Base-by-base conservation (phyloP, 225 moss, liverwort and hornwort species). In the Rhytidiadelphus loreus region DNA sequence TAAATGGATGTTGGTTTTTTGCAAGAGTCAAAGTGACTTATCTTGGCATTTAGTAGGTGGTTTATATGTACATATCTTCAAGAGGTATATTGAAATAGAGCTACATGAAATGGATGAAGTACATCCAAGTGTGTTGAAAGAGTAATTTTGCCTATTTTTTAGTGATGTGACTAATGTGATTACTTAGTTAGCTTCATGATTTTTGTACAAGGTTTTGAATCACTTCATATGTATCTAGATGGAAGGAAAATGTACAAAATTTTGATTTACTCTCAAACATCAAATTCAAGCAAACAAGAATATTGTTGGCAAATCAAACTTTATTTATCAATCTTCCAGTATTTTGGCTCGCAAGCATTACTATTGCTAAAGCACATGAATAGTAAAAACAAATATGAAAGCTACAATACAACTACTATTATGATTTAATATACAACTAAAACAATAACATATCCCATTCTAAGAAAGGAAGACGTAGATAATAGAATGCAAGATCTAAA, bases 391-490 rank as follows among this genome's bases (percentile, higher is more conserved):
- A 22, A n/a, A n/a, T 22, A 68, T 68, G n/a, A 6, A n/a, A 68
- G 68, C 12, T 68, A 22, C 4, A 66, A 4, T 66, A 12, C 11
- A 66, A 66, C 12, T 37, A 12, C 6, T 12, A 4, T 20, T 68
- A 6, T 68, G 22, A n/a, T n/a, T 3, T 12, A 65, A 20, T 1
- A 37, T 22, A 22, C n/a, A n/a, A n/a, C 22, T 22, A n/a, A 68
- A 68, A 22, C 12, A 68, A n/a, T 4, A n/a, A 68, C 0, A n/a
- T n/a, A n/a, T n/a, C 2, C 4, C 12, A n/a, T 7, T 22, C 12
- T 12, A 2, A n/a, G 0, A 68, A 4, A n/a, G 11, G n/a, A 68
- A n/a, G n/a, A 68, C 0, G 3, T 12, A 68, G 22, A n/a, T 22
- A 22, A 22, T 22, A 66, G 19, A 66, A n/a, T 4, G 4, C 22